phyloP scores from a whole-genome alignment of 805 yeast species.

The Metschnikowia lochheadii region DNA sequence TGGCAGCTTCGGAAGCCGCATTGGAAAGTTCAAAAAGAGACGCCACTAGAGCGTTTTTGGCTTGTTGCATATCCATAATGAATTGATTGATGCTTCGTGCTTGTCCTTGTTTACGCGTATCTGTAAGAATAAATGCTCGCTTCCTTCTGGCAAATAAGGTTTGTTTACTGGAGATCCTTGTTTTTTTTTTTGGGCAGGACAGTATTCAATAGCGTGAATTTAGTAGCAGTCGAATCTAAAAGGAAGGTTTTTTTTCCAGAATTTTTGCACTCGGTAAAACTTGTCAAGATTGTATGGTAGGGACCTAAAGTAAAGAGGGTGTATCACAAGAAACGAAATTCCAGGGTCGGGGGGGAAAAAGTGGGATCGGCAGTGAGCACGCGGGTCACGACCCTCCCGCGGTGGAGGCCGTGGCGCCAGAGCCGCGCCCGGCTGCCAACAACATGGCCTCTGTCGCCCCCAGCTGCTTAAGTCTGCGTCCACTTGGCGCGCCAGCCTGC shows the following conservation, averaged over 20 bases:
- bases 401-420: neutral
- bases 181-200: neutral
- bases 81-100: neutral
- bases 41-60: constrained; percentile 51
- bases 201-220: neutral
- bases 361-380: neutral
- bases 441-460: neutral
- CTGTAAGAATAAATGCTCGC: neutral
- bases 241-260: neutral
- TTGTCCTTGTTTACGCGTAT: constrained; percentile 3
- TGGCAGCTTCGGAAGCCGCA: constrained; percentile 82
- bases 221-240: neutral
- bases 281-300: neutral
- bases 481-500: neutral
- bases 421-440: neutral
- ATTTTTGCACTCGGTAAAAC: neutral
- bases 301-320: neutral
- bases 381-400: neutral
- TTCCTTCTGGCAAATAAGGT: neutral
- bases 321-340: neutral
- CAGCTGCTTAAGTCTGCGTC: neutral
- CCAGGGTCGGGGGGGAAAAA: neutral
- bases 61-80: constrained; percentile 14
- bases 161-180: neutral
- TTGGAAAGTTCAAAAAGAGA: constrained; percentile 78